Percentiles rank a stretch among this genome's conserved stretches.
Conservation (phyloP, 225 moss, liverwort and hornwort species). For the Climacium dendroides region DNA sequence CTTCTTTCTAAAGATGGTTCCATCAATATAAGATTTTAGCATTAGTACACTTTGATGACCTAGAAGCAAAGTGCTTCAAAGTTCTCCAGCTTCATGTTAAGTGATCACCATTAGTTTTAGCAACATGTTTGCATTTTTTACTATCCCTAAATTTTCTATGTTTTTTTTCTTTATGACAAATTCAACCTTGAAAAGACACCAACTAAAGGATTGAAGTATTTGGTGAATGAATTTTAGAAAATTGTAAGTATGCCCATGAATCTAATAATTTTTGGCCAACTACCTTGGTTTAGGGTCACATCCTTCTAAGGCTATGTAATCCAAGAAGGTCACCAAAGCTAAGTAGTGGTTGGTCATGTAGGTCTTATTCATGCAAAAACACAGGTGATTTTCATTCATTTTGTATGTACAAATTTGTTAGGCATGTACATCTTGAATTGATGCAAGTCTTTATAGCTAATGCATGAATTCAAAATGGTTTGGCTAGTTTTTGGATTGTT, state of each 20-base stretch:
- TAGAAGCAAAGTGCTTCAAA: not conserved
- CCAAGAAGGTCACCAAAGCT: no score
- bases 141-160: not conserved
- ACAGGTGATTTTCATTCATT: no score
- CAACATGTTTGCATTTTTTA: not conserved
- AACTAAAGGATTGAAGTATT: not conserved
- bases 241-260: no score
- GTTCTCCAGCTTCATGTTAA: accelerated
- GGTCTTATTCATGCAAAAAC: no score
- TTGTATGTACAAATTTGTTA: no score
- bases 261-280: not conserved
- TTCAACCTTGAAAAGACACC: not conserved
- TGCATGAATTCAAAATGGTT: no score
- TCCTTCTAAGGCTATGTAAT: not conserved
- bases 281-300: not conserved
- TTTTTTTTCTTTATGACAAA: accelerated
- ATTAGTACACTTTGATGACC: accelerated
- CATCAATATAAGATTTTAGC: not conserved
- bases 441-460: no score
- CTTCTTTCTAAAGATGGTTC: not conserved
- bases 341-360: no score
- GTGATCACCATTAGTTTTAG: not conserved
- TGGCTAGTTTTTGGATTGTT: no score
- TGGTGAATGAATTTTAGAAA: not conserved
- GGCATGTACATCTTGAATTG: no score